Base-by-base conservation (phyloP, 345 rosid species). In the Linum trigynum region DNA sequence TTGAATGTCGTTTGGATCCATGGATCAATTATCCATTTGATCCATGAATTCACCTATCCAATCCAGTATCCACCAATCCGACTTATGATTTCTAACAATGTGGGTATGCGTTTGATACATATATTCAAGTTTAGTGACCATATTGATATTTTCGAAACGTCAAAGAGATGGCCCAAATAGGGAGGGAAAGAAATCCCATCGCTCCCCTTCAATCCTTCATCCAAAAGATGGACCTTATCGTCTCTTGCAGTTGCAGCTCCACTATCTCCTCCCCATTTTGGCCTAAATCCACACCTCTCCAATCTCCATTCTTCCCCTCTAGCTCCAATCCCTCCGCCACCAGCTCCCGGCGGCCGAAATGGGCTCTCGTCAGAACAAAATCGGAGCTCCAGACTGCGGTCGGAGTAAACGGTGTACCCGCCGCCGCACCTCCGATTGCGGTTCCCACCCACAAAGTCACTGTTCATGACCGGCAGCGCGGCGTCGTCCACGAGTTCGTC, bases 391-490 rank as follows among this genome's bases (percentile, higher is more conserved):
- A 77, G 38, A 69, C 78, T 23, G 68, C 90, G 55, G 79, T 69
- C 39, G 86, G 74, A 57, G 68, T 79, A 57, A 77, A 74, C 45
- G 73, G 67, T 38, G 69, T 58, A 23, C 2, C 69, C 62, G 74
- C 74, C 61, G 62, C 50, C 59, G 78, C 32, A 23, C 0, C 57
- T 10, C n/a, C 83, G 11, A 61, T 80, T 9, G 23, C 80, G 40
- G 69, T 82, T 77, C 89, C 87, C 4, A 74, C 83, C 39, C 96
- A 92, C 65, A 92, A 92, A 61, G 96, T 92, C 73, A 86, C 84
- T 1, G 96, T 92, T 60, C 88, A 79, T 72, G 98, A 92, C 79
- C 78, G 94, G 61, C 86, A 84, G 72, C 86, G 88, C 35, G 96
- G 91, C 11, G 80, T 88, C 1, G 85, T 85, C 55, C 96, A 89